Base-by-base conservation (phyloP, 129 eudicot species). In the Rutidosis leptorrhynchoides region DNA sequence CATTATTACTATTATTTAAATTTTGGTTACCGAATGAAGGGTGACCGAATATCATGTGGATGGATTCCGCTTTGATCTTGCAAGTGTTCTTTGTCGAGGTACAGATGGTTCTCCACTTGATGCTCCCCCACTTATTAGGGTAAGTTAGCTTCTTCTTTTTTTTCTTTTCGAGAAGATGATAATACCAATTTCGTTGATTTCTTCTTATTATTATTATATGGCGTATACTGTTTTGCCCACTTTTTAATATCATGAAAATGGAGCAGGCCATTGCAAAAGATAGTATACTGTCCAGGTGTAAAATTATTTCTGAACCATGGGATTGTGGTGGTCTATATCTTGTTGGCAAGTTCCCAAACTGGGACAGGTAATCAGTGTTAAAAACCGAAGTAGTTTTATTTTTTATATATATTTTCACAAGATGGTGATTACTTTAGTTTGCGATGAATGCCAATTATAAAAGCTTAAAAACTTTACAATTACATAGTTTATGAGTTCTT, bases 311-410 rank as follows among this genome's bases (percentile, higher is more conserved):
- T 48, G 99, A 94, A 67, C 99, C 99, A 40, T 94, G 99, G 99
- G 99, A 94, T 76, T 94, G 99, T 82, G 99, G 99, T 80, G 99
- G 97, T 54, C 83, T 94, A 29, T 94, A 89, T 84, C 99, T 94
- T 74, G 99, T 94, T 57, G 99, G 99, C 29, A 82, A 58, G 64
- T 94, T 89, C 78, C 99, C 99, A 30, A 94, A 94, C 71, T 94
- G 99, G 99, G 99, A 94, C 64, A 70, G 97, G 99, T 92, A 78
- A 68, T 72, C 23, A 16, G 25, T 72, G 20, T 72, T 53, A 51
- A 60, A 51, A 3, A 33, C 40, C n/a, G n/a, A n/a, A n/a, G n/a
- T 15, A 30, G 42, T 53, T 24, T 53, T 26, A 20, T 53, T 4
- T 35, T 68, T 49, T 9, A 23, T 35, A 7, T 30, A 37, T 32